Conservation (phyloP, 1,284 basidiomycete genomes). For the Acaromyces ingoldii region DNA sequence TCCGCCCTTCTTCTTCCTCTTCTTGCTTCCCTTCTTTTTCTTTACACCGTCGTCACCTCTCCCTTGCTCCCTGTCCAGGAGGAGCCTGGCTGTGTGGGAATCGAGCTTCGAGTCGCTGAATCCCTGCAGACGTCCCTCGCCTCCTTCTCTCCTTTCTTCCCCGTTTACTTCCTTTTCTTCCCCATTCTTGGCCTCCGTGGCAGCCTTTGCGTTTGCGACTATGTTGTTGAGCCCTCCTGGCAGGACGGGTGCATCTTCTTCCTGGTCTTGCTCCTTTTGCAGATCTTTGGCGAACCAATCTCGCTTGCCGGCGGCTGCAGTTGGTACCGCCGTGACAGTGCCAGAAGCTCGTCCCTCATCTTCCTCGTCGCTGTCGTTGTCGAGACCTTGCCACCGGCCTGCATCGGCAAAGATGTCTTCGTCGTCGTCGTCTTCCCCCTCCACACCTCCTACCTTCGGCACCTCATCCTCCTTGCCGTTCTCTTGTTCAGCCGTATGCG, state of each 20-base stretch:
- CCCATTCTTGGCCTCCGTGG: background rate
- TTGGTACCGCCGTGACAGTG: background rate
- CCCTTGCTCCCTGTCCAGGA: constrained; percentile 1
- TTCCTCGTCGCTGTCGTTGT: constrained; percentile 57
- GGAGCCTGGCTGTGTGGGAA: background rate
- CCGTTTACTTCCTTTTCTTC: background rate
- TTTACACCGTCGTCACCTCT: background rate
- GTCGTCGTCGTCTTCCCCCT: constrained; percentile 50
- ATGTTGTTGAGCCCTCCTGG: background rate
- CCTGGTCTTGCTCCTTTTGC: background rate
- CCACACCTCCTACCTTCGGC: background rate
- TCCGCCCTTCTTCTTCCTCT: background rate
- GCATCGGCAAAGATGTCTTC: constrained; percentile 76
- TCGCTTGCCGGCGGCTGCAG: background rate
- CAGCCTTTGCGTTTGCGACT: background rate
- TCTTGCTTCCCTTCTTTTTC: background rate
- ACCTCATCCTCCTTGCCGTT: background rate
- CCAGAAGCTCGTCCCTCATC: constrained; percentile 39
- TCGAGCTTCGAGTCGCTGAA: background rate
- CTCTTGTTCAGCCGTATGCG: background rate
- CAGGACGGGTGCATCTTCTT: background rate
- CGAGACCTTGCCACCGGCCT: constrained; percentile 70
- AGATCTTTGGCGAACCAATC: constrained; percentile 3
- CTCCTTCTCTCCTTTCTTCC: background rate
- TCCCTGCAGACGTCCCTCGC: background rate